A percentile compares a stretch with the other conserved stretches of the same genome.
Conservation (phyloP, 2,329 filamentous ascomycete species). For the Botrytis tulipae region DNA sequence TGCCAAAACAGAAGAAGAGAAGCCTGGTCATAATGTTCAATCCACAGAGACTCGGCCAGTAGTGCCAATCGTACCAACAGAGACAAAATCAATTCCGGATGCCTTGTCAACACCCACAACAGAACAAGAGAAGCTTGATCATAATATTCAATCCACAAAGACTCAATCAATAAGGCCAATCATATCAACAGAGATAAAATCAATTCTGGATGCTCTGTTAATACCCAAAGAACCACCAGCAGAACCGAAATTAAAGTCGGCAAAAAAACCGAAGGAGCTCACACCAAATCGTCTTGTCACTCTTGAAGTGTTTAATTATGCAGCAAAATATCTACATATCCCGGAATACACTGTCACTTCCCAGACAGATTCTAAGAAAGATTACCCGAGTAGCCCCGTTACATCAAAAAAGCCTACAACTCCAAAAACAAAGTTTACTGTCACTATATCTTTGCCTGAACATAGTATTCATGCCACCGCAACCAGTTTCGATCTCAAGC, state of each 20-base stretch:
- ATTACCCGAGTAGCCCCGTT: neutral
- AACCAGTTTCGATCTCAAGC: neutral
- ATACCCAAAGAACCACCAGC: no score
- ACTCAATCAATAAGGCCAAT: neutral
- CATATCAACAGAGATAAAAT: neutral
- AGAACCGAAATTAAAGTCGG: neutral
- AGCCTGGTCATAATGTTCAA: neutral
- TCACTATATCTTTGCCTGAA: conserved; percentile 4
- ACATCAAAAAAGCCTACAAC: neutral
- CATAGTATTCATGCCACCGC: conserved; percentile 4
- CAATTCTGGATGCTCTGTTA: neutral
- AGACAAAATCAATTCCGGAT: neutral
- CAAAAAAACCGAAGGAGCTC: no score
- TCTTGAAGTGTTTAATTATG: conserved; percentile 12
- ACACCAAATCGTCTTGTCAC: neutral
- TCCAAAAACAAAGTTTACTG: neutral
- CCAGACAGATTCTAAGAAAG: no score
- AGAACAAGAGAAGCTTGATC: neutral
- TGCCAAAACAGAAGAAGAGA: neutral
- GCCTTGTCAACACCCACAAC: neutral
- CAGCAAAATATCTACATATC: conserved; percentile 6
- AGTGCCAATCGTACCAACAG: neutral
- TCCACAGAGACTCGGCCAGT: neutral
- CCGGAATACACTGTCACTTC: neutral
- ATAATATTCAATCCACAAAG: neutral